phyloP scores from a whole-genome alignment of 2,329 filamentous ascomycete species.

The Colletotrichum spaethianum region DNA sequence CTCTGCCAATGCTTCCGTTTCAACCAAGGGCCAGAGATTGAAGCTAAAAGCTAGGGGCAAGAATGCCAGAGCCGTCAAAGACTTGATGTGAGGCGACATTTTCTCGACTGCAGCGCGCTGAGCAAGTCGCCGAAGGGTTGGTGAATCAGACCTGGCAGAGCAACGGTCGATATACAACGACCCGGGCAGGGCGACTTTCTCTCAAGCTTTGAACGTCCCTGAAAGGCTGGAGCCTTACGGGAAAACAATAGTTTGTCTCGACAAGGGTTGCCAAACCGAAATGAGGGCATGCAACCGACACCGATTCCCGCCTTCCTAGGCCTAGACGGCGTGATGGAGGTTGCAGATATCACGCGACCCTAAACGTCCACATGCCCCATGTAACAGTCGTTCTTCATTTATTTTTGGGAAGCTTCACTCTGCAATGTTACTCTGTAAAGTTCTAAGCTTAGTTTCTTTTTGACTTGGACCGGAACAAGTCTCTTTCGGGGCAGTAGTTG shows the following conservation, averaged over 20 bases:
- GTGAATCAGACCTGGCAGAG: conserved; percentile 9
- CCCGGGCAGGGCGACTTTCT: neutral
- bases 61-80: conserved; percentile 15
- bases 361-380: conserved; percentile 9
- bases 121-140: conserved; percentile 1
- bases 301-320: conserved; percentile 1
- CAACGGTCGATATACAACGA: conserved; percentile 6
- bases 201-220: neutral
- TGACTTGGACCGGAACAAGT: neutral
- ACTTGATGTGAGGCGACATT: conserved; percentile 10
- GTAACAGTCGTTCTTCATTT: conserved; percentile 6
- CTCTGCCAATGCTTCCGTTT: conserved; percentile 4
- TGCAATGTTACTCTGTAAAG: conserved; percentile 1
- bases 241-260: neutral
- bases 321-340: conserved; percentile 4
- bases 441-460: neutral
- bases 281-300: conserved; percentile 3
- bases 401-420: conserved; percentile 1
- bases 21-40: conserved; percentile 14
- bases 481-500: conserved; percentile 6
- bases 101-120: conserved; percentile 5
- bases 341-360: conserved; percentile 6
- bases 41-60: conserved; percentile 2
- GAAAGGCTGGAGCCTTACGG: conserved; percentile 2
- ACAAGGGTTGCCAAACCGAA: neutral